Base-by-base conservation (phyloP, 2,329 filamentous ascomycete genomes). In the Colletotrichum sublineola region DNA sequence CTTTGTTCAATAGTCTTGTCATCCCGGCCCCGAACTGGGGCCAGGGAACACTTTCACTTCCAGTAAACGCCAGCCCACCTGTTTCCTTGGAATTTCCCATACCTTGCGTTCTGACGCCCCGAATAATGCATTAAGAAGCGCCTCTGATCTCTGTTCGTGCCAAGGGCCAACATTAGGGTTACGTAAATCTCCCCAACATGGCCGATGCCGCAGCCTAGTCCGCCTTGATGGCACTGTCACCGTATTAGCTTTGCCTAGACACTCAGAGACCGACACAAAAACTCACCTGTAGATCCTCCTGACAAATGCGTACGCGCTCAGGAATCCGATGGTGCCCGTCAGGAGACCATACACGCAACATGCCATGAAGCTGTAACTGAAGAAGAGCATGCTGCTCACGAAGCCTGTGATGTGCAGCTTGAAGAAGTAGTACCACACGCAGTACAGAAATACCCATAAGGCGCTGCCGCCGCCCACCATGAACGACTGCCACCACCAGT, bases 401-500 rank as follows among this genome's bases (percentile, higher is more conserved):
- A 96, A 92, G 6, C 94, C 94, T 7, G 90, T 89, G 75, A 97
- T 94, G 81, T 95, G 92, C 68, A 97, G 86, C 81, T 93, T 94
- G 75, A 90, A 90, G 76, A 91, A 87, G 82, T 94, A 97, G 84
- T 96, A 97, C 91, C 93, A 97, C 62, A 92, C 84, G 80, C 93
- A 94, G 83, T 96, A 97, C 48, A 89, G 80, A 79, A 96, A 96
- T 48, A 97, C 89, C 94, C 94, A 97, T 73, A 94, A 81, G 8
- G 92, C 89, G 76, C 91, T 94, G 76, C 91, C 90, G 60, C 92
- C 92, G 56, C 94, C 94, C 11, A 95, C 89, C 61, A 94, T 82
- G 84, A 97, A 96, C 63, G 92, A 94, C 80, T 94, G 93, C 94
- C 94, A 97, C 93, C 93, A 96, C 94, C 94, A 97, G 80, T 94